Conservation (phyloP, 345 rosid species). For the Hibiscus mutabilis region DNA sequence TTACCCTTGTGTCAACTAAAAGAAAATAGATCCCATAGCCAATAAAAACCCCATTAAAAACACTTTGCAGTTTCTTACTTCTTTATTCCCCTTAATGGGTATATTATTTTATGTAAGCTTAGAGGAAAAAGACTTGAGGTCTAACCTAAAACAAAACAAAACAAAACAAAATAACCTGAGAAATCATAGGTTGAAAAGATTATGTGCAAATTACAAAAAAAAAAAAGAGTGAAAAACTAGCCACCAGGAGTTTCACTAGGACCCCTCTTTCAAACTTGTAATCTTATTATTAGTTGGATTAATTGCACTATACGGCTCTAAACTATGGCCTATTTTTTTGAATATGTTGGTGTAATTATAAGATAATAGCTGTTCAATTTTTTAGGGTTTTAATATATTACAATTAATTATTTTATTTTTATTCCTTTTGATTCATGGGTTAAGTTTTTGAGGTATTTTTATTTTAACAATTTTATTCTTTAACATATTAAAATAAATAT, state of each 20-base stretch:
- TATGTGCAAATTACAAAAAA: no score
- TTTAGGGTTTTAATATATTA: no score
- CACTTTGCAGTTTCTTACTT: conserved; percentile 5
- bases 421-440: no score
- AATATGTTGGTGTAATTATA: no score
- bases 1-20: background rate
- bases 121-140: background rate
- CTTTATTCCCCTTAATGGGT: background rate
- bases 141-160: background rate
- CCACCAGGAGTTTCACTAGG: background rate
- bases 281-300: background rate
- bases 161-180: background rate
- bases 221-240: no score
- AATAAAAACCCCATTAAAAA: background rate
- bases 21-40: background rate
- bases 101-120: background rate
- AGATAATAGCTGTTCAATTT: no score
- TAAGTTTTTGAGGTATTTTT: no score
- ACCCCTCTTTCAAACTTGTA: background rate
- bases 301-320: background rate
- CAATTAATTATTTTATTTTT: no score
- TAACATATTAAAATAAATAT: no score
- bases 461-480: no score
- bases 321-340: no score
- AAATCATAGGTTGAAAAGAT: no score